These are phyloP conservation scores for Mortierella hygrophila DNA, from an alignment of 192 early-diverging fungal genomes.

Conservation along the genomic window DNA sequence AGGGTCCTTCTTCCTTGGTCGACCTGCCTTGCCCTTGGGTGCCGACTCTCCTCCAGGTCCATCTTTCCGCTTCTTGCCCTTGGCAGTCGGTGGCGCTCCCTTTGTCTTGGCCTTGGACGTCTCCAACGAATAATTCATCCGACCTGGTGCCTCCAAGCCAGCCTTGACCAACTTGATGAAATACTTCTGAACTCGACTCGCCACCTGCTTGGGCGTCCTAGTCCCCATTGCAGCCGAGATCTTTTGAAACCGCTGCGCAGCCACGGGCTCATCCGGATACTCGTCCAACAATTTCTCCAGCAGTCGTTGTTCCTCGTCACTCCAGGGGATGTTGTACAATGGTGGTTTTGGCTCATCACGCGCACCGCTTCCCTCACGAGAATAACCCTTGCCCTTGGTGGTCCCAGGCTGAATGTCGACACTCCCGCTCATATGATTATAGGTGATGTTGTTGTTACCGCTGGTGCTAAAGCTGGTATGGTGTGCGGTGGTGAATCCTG, in stretches of 20 bases:
- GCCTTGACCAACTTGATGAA: slow-evolving; percentile 83
- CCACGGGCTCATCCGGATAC: slow-evolving; percentile 80
- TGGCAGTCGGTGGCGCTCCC: slow-evolving; percentile 34
- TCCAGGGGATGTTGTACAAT: slow-evolving; percentile 77
- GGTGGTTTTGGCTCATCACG: slow-evolving; percentile 61
- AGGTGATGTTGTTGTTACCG: slow-evolving; percentile 36
- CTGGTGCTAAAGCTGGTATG: slow-evolving; percentile 10
- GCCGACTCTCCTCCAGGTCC: slow-evolving; percentile 15
- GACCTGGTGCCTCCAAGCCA: slow-evolving; percentile 77
- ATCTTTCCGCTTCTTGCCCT: slow-evolving; percentile 41
- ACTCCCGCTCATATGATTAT: slow-evolving; percentile 52
- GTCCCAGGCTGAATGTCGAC: slow-evolving; percentile 34
- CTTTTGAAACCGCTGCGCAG: slow-evolving; percentile 76
- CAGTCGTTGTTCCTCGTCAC: slow-evolving; percentile 75
- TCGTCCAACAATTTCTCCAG: slow-evolving; percentile 69
- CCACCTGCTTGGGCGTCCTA: slow-evolving; percentile 79
- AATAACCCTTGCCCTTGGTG: slow-evolving; percentile 16
- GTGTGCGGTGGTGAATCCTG: background rate
- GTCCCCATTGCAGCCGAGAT: slow-evolving; percentile 79
- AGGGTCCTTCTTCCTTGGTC: slow-evolving; percentile 45
- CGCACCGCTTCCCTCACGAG: slow-evolving; percentile 41
- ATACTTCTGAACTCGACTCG: slow-evolving; percentile 84
- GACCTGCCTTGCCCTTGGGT: slow-evolving; percentile 33
- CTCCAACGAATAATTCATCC: slow-evolving; percentile 66
- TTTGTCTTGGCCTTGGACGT: slow-evolving; percentile 33